Percentiles rank a stretch among this genome's conserved stretches.
Conservation (phyloP, 345 rosid species). For the Arabidopsis suecica region DNA sequence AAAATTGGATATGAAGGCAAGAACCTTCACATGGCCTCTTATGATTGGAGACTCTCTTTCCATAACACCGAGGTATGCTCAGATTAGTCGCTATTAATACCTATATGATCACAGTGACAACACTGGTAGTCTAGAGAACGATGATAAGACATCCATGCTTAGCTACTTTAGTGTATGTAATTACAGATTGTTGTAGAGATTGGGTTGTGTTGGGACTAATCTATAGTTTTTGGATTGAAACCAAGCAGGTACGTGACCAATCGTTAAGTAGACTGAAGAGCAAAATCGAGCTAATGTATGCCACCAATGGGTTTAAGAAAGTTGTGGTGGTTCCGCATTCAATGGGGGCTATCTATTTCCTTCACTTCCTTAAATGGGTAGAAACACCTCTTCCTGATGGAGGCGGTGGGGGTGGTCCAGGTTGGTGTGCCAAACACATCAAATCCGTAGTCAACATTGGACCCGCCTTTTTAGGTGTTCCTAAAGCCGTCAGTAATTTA, state of each 20-base stretch:
- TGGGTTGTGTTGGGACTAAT: conserved; percentile 33
- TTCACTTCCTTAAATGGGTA: conserved; percentile 88
- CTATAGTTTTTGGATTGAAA: conserved; percentile 30
- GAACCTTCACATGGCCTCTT: conserved; percentile 70
- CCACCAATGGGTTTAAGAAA: conserved; percentile 63
- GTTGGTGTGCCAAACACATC: conserved; percentile 75
- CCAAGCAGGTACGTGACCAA: conserved; percentile 68
- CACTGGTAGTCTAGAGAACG: neutral
- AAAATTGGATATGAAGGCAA: conserved; percentile 81
- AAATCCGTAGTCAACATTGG: conserved; percentile 73
- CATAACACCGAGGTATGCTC: conserved; percentile 65
- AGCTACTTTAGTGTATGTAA: neutral
- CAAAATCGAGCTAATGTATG: conserved; percentile 71
- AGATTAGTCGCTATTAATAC: neutral
- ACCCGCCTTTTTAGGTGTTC: conserved; percentile 71
- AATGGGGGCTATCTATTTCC: conserved; percentile 76
- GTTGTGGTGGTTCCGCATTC: conserved; percentile 88
- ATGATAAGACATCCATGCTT: neutral
- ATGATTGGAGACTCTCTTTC: conserved; percentile 75
- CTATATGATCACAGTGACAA: neutral
- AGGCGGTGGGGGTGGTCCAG: conserved; percentile 68
- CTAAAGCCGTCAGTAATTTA: conserved; percentile 63
- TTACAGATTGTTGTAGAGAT: neutral
- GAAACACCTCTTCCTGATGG: conserved; percentile 67
- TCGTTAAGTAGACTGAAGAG: conserved; percentile 80